Percentiles rank a stretch among this genome's conserved stretches.
Conservation (phyloP, 1,284 basidiomycete species). For the Boletellus dicymbophilus region DNA sequence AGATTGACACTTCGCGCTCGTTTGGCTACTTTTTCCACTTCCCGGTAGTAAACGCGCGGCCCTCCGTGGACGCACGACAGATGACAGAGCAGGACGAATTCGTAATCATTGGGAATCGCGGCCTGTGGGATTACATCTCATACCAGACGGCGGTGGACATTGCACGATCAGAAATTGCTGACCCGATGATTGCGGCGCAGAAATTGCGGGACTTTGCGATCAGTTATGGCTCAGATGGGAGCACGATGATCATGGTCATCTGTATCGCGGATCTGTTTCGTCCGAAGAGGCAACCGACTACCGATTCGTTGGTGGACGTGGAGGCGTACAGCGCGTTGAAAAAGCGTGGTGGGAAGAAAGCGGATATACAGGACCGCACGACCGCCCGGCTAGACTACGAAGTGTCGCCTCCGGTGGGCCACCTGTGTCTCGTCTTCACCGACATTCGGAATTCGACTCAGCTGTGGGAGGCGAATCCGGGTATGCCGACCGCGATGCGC, state of each 20-base stretch:
- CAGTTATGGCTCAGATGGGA: conserved; percentile 94
- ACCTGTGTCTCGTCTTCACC: conserved; percentile 95
- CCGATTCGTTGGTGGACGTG: conserved; percentile 45
- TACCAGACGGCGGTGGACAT: conserved; percentile 98
- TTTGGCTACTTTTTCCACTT: conserved; percentile 95
- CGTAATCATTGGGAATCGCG: conserved; percentile 92
- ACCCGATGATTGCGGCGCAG: conserved; percentile 97
- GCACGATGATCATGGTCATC: conserved; percentile 98
- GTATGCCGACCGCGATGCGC: conserved; percentile 95
- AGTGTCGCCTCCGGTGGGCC: conserved; percentile 86
- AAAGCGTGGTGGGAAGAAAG: conserved; percentile 39
- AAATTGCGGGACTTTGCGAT: conserved; percentile 97
- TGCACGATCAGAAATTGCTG: conserved; percentile 80
- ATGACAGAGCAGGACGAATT: conserved; percentile 93
- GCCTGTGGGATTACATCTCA: conserved; percentile 93
- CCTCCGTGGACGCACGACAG: conserved; percentile 73
- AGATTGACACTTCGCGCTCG: conserved; percentile 88
- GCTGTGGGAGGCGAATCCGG: conserved; percentile 96
- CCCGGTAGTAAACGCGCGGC: conserved; percentile 90
- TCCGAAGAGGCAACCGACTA: conserved; percentile 43
- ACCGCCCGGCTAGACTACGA: conserved; percentile 75
- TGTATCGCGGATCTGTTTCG: conserved; percentile 82
- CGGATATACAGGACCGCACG: conserved; percentile 54
- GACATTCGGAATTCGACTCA: conserved; percentile 98
- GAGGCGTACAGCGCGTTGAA: conserved; percentile 40